Percentiles rank a stretch among this genome's conserved stretches.
Conservation (phyloP, 768 basidiomycete genomes). For the Xerocomellus amylosporus region DNA sequence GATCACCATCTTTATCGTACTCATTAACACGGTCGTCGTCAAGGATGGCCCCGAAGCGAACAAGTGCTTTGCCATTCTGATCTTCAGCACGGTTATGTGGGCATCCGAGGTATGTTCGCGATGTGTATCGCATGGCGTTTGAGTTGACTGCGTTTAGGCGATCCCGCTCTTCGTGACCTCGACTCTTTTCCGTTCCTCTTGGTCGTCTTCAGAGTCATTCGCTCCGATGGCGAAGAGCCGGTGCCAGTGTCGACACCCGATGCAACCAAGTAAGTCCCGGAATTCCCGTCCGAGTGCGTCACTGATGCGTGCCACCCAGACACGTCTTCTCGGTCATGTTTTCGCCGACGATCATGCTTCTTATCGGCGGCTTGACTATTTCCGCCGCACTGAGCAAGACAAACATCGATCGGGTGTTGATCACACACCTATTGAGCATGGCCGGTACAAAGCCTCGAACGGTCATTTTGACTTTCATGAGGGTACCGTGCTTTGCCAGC, state of each 20-base stretch:
- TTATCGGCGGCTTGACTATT: slow-evolving; percentile 97
- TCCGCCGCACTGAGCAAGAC: slow-evolving; percentile 96
- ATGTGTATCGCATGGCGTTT: background rate
- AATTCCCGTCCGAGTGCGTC: background rate
- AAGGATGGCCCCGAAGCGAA: slow-evolving; percentile 66
- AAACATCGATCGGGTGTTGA: slow-evolving; percentile 87
- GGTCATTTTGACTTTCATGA: slow-evolving; percentile 93
- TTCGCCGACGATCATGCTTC: slow-evolving; percentile 96
- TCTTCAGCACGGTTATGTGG: slow-evolving; percentile 92
- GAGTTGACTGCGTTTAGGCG: slow-evolving; percentile 50
- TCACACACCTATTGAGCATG: slow-evolving; percentile 84
- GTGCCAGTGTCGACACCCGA: slow-evolving; percentile 52
- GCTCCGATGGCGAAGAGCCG: slow-evolving; percentile 46
- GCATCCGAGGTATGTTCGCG: slow-evolving; percentile 74
- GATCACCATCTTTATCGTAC: slow-evolving; percentile 49
- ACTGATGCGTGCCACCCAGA: slow-evolving; percentile 38
- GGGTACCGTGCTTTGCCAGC: slow-evolving; percentile 93
- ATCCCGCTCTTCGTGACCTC: slow-evolving; percentile 98
- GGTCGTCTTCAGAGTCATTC: slow-evolving; percentile 79
- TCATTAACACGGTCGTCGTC: slow-evolving; percentile 62
- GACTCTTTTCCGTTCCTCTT: slow-evolving; percentile 81
- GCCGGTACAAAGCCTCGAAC: slow-evolving; percentile 85
- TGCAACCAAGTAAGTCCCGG: slow-evolving; percentile 76
- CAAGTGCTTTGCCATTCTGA: slow-evolving; percentile 84
- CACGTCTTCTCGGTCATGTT: slow-evolving; percentile 95